Conservation (phyloP, 257 asterid species). For the Gynochthodes officinalis region DNA sequence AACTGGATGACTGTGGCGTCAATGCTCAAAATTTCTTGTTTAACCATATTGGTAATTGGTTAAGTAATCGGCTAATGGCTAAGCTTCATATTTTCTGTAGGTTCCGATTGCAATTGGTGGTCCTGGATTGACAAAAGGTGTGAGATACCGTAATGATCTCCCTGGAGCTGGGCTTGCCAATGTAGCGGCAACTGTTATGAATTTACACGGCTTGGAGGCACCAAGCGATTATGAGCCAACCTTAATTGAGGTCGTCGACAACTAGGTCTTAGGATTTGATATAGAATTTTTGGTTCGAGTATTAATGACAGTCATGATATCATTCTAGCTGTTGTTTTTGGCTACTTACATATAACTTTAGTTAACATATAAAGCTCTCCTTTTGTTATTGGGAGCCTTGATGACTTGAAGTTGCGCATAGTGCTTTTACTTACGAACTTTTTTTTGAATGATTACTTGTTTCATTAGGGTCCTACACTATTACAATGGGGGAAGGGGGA, state of each 20-base stretch:
- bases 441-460: too few relatives aligned
- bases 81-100: slow-evolving; percentile 26
- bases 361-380: too few relatives aligned
- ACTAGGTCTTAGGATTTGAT: slow-evolving; percentile 25
- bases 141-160: slow-evolving; percentile 74
- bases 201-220: slow-evolving; percentile 81
- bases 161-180: slow-evolving; percentile 88
- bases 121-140: slow-evolving; percentile 74
- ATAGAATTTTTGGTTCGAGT: background rate
- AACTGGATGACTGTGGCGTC: background rate
- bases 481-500: too few relatives aligned
- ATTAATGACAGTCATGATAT: background rate
- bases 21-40: background rate
- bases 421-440: too few relatives aligned
- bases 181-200: slow-evolving; percentile 92
- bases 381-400: background rate
- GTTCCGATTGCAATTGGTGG: slow-evolving; percentile 97
- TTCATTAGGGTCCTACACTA: too few relatives aligned
- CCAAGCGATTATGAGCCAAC: slow-evolving; percentile 89
- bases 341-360: background rate
- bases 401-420: too few relatives aligned
- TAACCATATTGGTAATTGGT: background rate
- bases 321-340: background rate
- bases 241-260: slow-evolving; percentile 75
- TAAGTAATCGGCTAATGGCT: background rate